Evolutionary conservation across 371 early-diverging fungal species (phyloP).

Genomic region (Circinella umbellata): DNA sequence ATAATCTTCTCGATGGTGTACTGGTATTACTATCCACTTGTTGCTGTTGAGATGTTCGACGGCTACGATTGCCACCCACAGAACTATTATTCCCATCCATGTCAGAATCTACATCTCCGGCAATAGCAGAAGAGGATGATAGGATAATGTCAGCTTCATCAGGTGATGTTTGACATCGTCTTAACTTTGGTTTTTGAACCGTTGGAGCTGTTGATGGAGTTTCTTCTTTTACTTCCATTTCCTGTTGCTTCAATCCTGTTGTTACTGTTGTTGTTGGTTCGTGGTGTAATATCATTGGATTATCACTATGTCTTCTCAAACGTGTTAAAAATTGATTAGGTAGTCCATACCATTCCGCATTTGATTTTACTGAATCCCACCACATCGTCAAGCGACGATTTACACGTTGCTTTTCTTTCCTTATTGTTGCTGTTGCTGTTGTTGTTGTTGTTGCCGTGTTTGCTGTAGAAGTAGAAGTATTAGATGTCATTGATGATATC

Average conservation of each 20-base stretch:
- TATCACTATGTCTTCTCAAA: constrained; percentile 8
- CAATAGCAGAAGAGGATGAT: neutral
- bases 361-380: constrained; percentile 30
- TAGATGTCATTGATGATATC: neutral
- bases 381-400: constrained; percentile 19
- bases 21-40: neutral
- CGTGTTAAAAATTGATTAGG: constrained; percentile 8
- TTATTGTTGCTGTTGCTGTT: neutral
- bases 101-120: neutral
- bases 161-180: constrained; percentile 19
- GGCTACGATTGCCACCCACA: neutral
- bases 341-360: constrained; percentile 22
- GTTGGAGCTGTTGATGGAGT: neutral
- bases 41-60: constrained; percentile 2
- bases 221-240: neutral
- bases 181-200: constrained; percentile 12
- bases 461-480: neutral
- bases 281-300: neutral
- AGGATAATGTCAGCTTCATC: constrained; percentile 7
- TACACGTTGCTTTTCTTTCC: neutral
- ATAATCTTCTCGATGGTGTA: neutral
- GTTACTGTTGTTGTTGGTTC: neutral
- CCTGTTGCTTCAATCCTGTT: neutral
- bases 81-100: too few species aligned
- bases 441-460: neutral